Evolutionary conservation across 2,329 filamentous ascomycete species (phyloP), one percentile per base, ranked within the genome.

Genomic region (Colletotrichum ledebouriae): DNA sequence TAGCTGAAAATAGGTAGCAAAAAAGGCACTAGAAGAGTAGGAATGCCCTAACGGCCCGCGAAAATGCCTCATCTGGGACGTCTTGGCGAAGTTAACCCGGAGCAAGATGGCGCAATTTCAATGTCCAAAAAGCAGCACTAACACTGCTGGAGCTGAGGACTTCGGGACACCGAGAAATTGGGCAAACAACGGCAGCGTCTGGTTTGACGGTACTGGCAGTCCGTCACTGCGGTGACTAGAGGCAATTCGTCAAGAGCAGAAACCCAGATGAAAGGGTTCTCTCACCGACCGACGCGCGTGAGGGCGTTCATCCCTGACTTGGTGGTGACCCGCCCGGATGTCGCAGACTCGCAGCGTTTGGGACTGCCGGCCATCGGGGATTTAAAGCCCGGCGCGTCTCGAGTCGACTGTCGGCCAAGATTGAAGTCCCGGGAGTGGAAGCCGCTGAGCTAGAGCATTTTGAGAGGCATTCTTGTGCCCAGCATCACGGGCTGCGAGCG

Each of bases 21-120:
- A 17, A 4, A 22, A 22, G 22, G 22, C 4, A 22, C 22, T 22
- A 4, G 37, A 44, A 29, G 37, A 25, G 53, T 42, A 59, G 34
- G 22, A 63, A 49, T 42, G 22, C 33, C 44, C 42, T 29, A 49
- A 22, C 15, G 17, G 34, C 13, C 46, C 37, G 15, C 17, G 29
- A 66, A 66, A 60, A 66, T 65, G 42, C 61, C 66, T 42, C 66
- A 69, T 60, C 42, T 60, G 49, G 49, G 41, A 34, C 17, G 39
- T 56, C 66, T 69, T 69, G 66, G 66, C 66, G 42, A 56, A 37
- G 49, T 42, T 44, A 41, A 34, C 37, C 49, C 41, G 61, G 65
- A 56, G 52, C 53, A 33, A 46, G 60, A 59, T 59, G 64, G 64
- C 46, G 53, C 53, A 41, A 50, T 37, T 53, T 46, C 25, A 52